These are phyloP conservation scores for Aspergillus incahuasiensis DNA, from an alignment of 495 filamentous ascomycete genomes.

Conservation along the genomic window DNA sequence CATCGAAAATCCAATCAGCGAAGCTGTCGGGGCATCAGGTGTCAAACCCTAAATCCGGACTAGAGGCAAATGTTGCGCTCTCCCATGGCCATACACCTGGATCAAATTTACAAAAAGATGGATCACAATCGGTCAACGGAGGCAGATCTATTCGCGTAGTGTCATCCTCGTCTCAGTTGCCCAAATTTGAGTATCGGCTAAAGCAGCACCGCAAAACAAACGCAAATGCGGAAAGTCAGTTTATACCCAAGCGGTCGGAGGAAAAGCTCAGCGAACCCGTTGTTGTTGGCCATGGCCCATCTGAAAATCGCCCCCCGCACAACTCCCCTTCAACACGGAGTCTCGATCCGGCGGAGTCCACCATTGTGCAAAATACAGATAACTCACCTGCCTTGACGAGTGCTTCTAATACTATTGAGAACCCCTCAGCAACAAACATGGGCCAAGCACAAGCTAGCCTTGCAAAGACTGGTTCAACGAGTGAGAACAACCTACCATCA, in stretches of 20 bases:
- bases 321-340: background rate
- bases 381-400: constrained; percentile 12
- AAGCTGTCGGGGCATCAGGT: background rate
- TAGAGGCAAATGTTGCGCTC: background rate
- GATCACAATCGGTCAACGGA: background rate
- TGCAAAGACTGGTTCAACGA: constrained; percentile 22
- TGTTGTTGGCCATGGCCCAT: background rate
- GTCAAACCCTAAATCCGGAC: background rate
- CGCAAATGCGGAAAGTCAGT: background rate
- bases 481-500: constrained; percentile 35
- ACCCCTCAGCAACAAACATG: constrained; percentile 7
- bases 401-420: constrained; percentile 17
- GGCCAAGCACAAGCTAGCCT: constrained; percentile 2
- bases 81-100: background rate
- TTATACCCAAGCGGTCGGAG: background rate
- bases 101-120: background rate
- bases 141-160: constrained; percentile 31
- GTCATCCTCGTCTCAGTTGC: constrained; percentile 41
- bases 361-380: background rate
- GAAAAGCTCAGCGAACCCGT: background rate
- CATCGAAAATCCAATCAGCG: background rate
- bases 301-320: background rate
- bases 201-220: constrained; percentile 8
- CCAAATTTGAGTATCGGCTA: constrained; percentile 46
- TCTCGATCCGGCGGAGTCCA: background rate